Percentiles rank a stretch among this genome's conserved stretches.
Conservation (phyloP, 345 rosid genomes). For the Cardamine resedifolia region DNA sequence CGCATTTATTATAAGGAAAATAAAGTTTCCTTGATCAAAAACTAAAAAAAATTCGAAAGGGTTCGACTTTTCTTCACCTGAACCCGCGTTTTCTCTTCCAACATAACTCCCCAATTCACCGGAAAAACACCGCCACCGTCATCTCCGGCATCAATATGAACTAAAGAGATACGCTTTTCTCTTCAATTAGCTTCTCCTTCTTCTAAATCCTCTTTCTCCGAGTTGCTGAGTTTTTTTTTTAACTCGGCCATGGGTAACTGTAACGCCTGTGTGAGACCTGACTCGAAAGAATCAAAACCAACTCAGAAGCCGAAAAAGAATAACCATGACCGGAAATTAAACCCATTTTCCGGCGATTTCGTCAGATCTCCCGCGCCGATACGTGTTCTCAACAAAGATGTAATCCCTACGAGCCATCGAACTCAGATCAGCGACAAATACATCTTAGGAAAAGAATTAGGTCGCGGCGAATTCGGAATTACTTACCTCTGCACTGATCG, state of each 20-base stretch:
- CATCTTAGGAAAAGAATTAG: conserved; percentile 79
- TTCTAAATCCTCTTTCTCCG: not conserved
- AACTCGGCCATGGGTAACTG: conserved; percentile 80
- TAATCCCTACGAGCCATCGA: conserved; percentile 56
- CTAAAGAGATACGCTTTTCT: not conserved
- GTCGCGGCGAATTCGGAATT: conserved; percentile 95
- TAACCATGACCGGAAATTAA: conserved; percentile 44
- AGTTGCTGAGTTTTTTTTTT: not conserved
- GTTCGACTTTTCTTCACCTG: conserved; percentile 41
- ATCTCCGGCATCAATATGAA: not conserved
- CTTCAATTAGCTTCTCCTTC: not conserved
- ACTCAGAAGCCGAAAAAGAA: conserved; percentile 41
- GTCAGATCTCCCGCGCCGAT: conserved; percentile 53
- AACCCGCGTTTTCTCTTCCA: conserved; percentile 64
- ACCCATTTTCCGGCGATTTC: conserved; percentile 55
- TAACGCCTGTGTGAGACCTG: conserved; percentile 73
- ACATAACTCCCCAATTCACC: conserved; percentile 5
- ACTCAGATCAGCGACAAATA: conserved; percentile 84
- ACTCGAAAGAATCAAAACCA: conserved; percentile 38
- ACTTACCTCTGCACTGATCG: conserved; percentile 90
- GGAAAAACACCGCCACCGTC: not conserved
- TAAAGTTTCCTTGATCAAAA: not conserved
- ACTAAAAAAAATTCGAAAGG: conserved; percentile 41
- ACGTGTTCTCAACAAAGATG: conserved; percentile 77
- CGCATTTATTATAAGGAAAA: conserved; percentile 10